A percentile compares a stretch with the other conserved stretches of the same genome.
Evolutionary conservation across 495 filamentous ascomycete genomes (phyloP).

Genomic region (Trichocladium uniseriatum): DNA sequence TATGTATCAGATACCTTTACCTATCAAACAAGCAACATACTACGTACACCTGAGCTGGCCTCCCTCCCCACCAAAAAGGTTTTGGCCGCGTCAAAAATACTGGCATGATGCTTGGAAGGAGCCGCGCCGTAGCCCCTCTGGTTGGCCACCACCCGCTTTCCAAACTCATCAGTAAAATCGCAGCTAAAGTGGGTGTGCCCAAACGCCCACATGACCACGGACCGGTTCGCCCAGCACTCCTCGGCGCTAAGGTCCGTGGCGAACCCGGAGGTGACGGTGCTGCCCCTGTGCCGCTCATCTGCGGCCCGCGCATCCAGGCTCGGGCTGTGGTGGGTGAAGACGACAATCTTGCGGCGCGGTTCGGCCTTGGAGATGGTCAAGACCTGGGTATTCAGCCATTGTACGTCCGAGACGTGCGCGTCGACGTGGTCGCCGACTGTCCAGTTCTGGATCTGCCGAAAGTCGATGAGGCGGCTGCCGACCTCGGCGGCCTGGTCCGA

Average conservation of each 20-base stretch:
- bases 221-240: constrained; percentile 34
- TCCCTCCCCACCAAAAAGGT: too few relatives aligned
- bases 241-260: constrained; percentile 32
- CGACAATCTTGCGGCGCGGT: constrained; percentile 33
- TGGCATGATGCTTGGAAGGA: too few relatives aligned
- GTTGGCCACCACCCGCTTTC: constrained; percentile 20
- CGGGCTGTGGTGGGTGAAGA: constrained; percentile 47
- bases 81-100: too few relatives aligned
- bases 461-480: constrained; percentile 36
- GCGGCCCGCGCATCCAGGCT: constrained; percentile 25
- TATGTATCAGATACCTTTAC: too few relatives aligned
- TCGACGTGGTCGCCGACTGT: constrained; percentile 35
- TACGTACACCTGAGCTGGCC: too few relatives aligned
- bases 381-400: constrained; percentile 44
- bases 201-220: constrained; percentile 45
- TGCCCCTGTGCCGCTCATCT: constrained; percentile 35
- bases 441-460: constrained; percentile 42
- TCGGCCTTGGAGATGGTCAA: constrained; percentile 15
- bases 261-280: constrained; percentile 34
- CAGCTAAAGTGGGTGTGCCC: constrained; percentile 46
- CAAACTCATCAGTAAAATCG: constrained; percentile 11
- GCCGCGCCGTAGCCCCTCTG: constrained; percentile 30
- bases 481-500: constrained; percentile 20
- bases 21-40: too few relatives aligned
- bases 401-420: constrained; percentile 34